phyloP scores from a whole-genome alignment of 2,329 filamentous ascomycete genomes.

The Bipolaris oryzae region DNA sequence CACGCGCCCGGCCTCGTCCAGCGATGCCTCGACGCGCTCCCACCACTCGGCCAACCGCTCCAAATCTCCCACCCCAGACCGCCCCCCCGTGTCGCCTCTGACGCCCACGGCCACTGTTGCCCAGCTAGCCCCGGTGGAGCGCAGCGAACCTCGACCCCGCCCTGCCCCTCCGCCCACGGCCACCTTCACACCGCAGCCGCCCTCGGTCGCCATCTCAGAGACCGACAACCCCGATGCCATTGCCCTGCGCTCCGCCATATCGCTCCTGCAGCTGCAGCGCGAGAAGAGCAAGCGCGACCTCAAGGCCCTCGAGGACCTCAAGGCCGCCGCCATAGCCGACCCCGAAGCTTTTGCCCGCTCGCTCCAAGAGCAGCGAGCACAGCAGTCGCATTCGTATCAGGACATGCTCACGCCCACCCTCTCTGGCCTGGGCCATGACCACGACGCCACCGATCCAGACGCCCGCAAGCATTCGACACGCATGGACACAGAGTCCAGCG shows the following conservation, averaged over 20 bases:
- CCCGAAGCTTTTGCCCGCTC: constrained; percentile 75
- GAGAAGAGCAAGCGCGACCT: constrained; percentile 79
- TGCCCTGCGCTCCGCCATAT: constrained; percentile 82
- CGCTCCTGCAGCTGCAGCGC: constrained; percentile 84
- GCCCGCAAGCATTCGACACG: constrained; percentile 39
- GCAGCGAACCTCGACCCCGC: constrained; percentile 33
- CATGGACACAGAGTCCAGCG: constrained; percentile 19
- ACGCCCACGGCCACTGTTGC: constrained; percentile 46
- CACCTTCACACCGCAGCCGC: constrained; percentile 51
- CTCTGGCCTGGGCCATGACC: constrained; percentile 41
- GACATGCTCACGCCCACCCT: constrained; percentile 48
- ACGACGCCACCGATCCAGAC: constrained; percentile 23
- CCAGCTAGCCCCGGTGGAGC: constrained; percentile 42
- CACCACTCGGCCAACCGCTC: constrained; percentile 32
- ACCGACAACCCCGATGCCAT: constrained; percentile 80
- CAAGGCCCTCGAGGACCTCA: constrained; percentile 69
- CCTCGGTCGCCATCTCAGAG: constrained; percentile 54
- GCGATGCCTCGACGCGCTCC: constrained; percentile 31
- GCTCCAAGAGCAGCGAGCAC: constrained; percentile 64
- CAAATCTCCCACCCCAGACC: constrained; percentile 41
- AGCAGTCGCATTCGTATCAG: constrained; percentile 35
- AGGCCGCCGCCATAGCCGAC: constrained; percentile 71
- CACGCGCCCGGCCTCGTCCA: constrained; percentile 32
- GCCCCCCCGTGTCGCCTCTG: constrained; percentile 50
- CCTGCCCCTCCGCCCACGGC: constrained; percentile 37